Conservation (phyloP, 1,284 basidiomycete species). For the Cutaneotrichosporon dermatis region DNA sequence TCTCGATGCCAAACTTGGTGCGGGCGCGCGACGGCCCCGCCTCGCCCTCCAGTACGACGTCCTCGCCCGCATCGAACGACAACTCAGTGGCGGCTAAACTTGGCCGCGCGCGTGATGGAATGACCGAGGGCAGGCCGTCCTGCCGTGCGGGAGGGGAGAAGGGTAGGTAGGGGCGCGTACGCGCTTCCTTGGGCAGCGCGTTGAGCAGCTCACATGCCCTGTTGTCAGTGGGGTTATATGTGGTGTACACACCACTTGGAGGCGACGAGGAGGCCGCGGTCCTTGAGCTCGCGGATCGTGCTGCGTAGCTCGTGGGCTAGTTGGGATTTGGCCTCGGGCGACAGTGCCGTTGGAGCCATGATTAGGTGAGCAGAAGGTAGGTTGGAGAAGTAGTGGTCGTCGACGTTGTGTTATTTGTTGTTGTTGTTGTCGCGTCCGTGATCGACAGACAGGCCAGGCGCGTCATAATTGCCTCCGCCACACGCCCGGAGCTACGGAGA, state of each 20-base stretch:
- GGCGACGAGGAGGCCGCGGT: conserved; percentile 45
- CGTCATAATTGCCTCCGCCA: neutral
- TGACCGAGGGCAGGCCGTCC: conserved; percentile 13
- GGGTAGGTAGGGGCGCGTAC: conserved; percentile 36
- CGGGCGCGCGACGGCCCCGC: conserved; percentile 25
- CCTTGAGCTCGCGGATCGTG: conserved; percentile 42
- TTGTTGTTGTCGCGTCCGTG: neutral
- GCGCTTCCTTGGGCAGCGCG: conserved; percentile 39
- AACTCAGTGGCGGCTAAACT: neutral
- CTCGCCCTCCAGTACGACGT: conserved; percentile 10
- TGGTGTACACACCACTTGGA: conserved; percentile 43
- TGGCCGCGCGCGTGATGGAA: neutral
- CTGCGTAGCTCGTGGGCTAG: conserved; percentile 44
- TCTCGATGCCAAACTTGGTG: conserved; percentile 41
- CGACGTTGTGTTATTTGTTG: conserved; percentile 3
- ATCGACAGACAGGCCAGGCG: no score
- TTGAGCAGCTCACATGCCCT: conserved; percentile 49
- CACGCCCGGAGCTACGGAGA: neutral
- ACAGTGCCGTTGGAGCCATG: neutral
- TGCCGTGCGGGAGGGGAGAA: conserved; percentile 41
- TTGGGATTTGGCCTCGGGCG: conserved; percentile 19
- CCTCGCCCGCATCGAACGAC: conserved; percentile 7
- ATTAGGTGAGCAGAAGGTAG: neutral
- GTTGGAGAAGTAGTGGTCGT: neutral
- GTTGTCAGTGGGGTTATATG: conserved; percentile 1